Percentiles rank a stretch among this genome's conserved stretches.
Conservation (phyloP, 352 stramenopile genomes). For the Phytopythium cucurbitacearum region DNA sequence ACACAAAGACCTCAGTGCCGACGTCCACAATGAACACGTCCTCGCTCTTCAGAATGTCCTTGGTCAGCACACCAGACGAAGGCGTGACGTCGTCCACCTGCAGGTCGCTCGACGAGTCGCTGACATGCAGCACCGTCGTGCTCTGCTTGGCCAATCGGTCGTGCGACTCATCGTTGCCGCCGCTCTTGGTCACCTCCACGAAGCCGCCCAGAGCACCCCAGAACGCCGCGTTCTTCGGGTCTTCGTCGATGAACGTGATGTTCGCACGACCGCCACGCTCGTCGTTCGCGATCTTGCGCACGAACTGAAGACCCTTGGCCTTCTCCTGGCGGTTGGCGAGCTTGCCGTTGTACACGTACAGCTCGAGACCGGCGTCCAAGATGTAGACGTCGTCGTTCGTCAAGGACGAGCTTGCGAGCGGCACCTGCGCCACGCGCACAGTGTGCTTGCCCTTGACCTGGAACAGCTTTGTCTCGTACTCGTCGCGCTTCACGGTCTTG, state of each 20-base stretch:
- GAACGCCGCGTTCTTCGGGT: constrained; percentile 88
- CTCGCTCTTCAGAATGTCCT: constrained; percentile 73
- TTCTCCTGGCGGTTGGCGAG: constrained; percentile 88
- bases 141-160: constrained; percentile 58
- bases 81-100: constrained; percentile 62
- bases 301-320: constrained; percentile 86
- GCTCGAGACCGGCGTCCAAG: constrained; percentile 88
- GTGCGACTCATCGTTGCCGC: constrained; percentile 54
- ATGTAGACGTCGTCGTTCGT: constrained; percentile 95
- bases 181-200: constrained; percentile 55
- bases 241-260: constrained; percentile 87
- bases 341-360: constrained; percentile 87
- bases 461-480: constrained; percentile 84
- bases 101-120: constrained; percentile 54
- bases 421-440: constrained; percentile 84
- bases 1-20: constrained; percentile 88
- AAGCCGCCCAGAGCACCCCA: constrained; percentile 91
- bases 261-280: constrained; percentile 72
- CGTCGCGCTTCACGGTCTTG: constrained; percentile 84
- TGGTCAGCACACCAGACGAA: constrained; percentile 65
- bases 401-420: constrained; percentile 73
- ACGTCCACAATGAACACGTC: constrained; percentile 93
- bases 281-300: constrained; percentile 86
- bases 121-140: constrained; percentile 76
- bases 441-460: constrained; percentile 90